These are phyloP conservation scores for Nothophaeocryptopus gaeumannii DNA, from an alignment of 2,329 filamentous ascomycete genomes.

Conservation along the genomic window DNA sequence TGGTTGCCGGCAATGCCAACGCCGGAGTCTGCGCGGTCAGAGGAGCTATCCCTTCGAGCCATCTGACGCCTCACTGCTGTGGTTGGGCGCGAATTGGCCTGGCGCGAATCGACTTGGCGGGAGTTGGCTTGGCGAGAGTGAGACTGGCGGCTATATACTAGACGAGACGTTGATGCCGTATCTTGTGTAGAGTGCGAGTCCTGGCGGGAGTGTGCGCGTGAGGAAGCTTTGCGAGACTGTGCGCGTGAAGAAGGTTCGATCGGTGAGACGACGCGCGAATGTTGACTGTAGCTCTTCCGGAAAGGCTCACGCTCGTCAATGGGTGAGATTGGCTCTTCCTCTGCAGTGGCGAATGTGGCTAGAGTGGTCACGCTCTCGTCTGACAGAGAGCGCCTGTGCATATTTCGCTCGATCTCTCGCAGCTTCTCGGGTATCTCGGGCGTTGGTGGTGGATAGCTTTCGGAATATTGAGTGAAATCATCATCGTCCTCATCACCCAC, in stretches of 20 bases:
- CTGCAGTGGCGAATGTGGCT: constrained; percentile 63
- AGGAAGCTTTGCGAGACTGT: background rate
- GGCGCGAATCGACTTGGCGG: background rate
- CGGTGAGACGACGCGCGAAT: constrained; percentile 11
- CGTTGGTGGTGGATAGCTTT: constrained; percentile 26
- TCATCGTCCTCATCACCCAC: constrained; percentile 18
- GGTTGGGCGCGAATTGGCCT: constrained; percentile 1
- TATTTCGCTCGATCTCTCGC: constrained; percentile 33
- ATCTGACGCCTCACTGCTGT: constrained; percentile 7
- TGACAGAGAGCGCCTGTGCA: constrained; percentile 52
- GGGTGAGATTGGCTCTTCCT: constrained; percentile 20
- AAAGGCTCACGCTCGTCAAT: constrained; percentile 6
- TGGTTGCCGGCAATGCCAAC: constrained; percentile 28
- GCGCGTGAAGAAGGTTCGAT: background rate
- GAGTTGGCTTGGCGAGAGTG: background rate
- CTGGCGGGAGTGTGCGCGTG: constrained; percentile 10
- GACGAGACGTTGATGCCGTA: constrained; percentile 4
- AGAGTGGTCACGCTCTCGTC: constrained; percentile 60
- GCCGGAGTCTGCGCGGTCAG: constrained; percentile 34
- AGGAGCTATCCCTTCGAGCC: constrained; percentile 19
- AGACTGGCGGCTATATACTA: background rate
- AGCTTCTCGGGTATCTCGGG: constrained; percentile 36
- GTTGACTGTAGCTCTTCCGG: constrained; percentile 1
- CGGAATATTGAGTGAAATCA: constrained; percentile 21
- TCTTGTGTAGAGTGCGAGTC: constrained; percentile 8